Evolutionary conservation across 1,284 basidiomycete species (phyloP), one percentile per base, ranked within the genome.

Genomic region (Vanrija pseudolonga): DNA sequence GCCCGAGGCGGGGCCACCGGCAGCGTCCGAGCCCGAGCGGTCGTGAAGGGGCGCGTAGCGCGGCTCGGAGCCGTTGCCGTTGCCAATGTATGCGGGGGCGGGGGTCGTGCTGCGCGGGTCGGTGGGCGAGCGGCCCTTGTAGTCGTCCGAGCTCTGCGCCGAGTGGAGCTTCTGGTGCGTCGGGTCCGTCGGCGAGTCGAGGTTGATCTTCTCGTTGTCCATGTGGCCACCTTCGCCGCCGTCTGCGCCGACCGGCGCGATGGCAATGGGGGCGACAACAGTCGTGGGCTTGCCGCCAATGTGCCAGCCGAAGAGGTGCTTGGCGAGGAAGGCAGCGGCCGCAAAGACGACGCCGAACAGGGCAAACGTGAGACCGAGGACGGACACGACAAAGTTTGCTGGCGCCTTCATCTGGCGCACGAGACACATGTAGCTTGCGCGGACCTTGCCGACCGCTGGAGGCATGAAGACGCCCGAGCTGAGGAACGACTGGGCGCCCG

Each of bases 261-360:
- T 20, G 17, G 19, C 39, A 12, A 20, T 40, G 0, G n/a, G n/a
- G 9, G n/a, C 39, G 39, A 40, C 19, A 18, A 40, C 39, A 20
- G 39, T 40, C 8, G 39, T 40, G 14, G 55, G 50, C 22, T 45
- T 45, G 19, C 41, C 32, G 15, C 50, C 50, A 14, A 56, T 42
- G 11, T 45, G 23, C 38, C 37, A 45, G 23, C 58, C 58, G 6
- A 50, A 53, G 28, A 60, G 22, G 46, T 56, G 53, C 36, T 56
- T 48, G 45, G 55, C 39, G 32, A 56, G 24, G 24, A 53, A 44
- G 12, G 50, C 44, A 9, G 50, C 49, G 4, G 40, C 52, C 8
- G 51, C 52, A 18, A 60, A 60, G 17, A 56, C 55, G 39, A 45
- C 55, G 7, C 55, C 58, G 28, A 60, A 60, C 9, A 60, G 47